Percentiles rank a stretch among this genome's conserved stretches.
Evolutionary conservation across 2,329 filamentous ascomycete genomes (phyloP).

Genomic region (Penicillium sclerotiorum): DNA sequence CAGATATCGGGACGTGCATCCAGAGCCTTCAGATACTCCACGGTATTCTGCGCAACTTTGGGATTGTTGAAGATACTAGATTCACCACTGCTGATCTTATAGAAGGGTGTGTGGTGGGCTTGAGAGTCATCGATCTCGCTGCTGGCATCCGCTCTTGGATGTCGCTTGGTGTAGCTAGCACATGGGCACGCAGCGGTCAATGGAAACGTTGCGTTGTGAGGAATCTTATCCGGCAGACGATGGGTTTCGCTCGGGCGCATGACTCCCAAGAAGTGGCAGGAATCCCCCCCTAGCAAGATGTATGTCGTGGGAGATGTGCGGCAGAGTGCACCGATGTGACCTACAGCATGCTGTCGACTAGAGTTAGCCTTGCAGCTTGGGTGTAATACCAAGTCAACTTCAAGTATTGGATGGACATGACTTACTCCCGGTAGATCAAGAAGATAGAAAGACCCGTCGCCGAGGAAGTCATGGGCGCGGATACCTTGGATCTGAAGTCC

Average conservation of each 20-base stretch:
- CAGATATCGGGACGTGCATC: not conserved
- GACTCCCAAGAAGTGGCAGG: constrained; percentile 28
- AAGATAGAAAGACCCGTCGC: constrained; percentile 60
- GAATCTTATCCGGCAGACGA: constrained; percentile 1
- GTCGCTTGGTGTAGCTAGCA: too few relatives aligned
- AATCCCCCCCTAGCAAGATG: constrained; percentile 32
- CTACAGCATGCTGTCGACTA: too few relatives aligned
- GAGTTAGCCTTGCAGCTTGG: too few relatives aligned
- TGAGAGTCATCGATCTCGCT: too few relatives aligned
- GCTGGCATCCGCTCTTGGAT: too few relatives aligned
- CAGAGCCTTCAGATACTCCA: not conserved
- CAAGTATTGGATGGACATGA: too few relatives aligned
- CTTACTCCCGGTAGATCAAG: constrained; percentile 40
- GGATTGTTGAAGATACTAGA: too few relatives aligned
- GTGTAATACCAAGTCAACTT: too few relatives aligned
- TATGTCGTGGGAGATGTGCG: constrained; percentile 25
- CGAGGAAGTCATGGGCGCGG: constrained; percentile 53
- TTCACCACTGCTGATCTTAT: too few relatives aligned
- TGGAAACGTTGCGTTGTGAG: not conserved
- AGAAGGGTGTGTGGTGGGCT: too few relatives aligned
- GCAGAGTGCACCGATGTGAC: constrained; percentile 25
- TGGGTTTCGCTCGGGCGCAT: constrained; percentile 30
- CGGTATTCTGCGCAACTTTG: too few relatives aligned
- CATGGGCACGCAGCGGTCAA: too few relatives aligned
- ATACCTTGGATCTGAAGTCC: constrained; percentile 36